A percentile compares a stretch with the other conserved stretches of the same genome.
Evolutionary conservation across 2,329 filamentous ascomycete genomes (phyloP).

Genomic region (Alternaria sp.): DNA sequence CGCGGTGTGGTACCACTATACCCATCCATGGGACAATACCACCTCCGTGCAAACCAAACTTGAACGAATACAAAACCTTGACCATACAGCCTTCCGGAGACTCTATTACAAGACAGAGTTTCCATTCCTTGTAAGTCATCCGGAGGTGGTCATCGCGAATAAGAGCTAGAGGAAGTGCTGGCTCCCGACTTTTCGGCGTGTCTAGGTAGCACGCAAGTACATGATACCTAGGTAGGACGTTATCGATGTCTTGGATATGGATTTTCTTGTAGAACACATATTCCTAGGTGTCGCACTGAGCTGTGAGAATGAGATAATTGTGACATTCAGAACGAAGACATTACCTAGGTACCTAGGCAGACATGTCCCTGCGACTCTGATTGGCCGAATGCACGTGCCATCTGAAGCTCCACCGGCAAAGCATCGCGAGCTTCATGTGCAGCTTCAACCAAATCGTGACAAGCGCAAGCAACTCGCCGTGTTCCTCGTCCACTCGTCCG

Average conservation of each 20-base stretch:
- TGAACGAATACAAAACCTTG: not conserved
- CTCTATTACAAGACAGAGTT: too few relatives aligned
- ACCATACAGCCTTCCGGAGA: too few relatives aligned
- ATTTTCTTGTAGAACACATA: not conserved
- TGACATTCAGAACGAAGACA: not conserved
- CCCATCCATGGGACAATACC: not conserved
- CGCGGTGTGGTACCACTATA: too few relatives aligned
- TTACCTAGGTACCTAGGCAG: not conserved
- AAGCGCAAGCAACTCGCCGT: not conserved
- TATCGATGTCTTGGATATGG: not conserved
- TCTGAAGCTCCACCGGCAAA: constrained; percentile 4
- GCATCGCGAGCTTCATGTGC: constrained; percentile 7
- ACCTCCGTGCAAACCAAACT: not conserved
- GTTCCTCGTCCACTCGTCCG: not conserved
- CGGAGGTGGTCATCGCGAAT: not conserved
- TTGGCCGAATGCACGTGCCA: constrained; percentile 3
- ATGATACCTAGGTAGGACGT: not conserved
- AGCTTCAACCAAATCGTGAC: not conserved
- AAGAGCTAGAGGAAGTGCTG: not conserved
- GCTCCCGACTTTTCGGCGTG: not conserved
- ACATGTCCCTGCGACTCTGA: not conserved
- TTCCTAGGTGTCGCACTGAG: not conserved
- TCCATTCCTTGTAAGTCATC: too few relatives aligned
- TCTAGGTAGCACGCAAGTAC: not conserved
- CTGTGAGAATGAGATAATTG: not conserved